These are phyloP conservation scores for Tuber magnatum DNA, from an alignment of 495 filamentous ascomycete genomes.

Conservation along the genomic window DNA sequence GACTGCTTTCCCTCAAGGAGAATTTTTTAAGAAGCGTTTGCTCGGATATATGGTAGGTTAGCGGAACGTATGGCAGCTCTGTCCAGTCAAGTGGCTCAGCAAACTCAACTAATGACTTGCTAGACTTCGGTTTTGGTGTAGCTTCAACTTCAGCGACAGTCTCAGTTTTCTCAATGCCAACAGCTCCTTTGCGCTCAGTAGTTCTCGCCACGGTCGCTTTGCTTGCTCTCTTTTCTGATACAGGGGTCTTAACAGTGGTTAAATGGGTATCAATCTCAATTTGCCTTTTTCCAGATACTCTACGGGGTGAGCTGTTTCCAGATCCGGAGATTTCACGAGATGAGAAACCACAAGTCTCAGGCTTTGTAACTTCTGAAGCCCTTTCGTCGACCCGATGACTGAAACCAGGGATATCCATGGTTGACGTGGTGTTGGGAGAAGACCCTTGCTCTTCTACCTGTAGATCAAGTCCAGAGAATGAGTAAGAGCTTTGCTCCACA, in stretches of 20 bases:
- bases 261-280: not conserved
- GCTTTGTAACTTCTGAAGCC: not conserved
- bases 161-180: not conserved
- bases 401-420: not conserved
- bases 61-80: not conserved
- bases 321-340: not conserved
- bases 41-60: not conserved
- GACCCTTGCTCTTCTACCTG: not conserved
- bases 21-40: not conserved
- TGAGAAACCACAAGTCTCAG: not conserved
- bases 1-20: not conserved
- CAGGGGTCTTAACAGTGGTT: not conserved
- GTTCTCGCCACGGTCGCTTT: not conserved
- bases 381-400: not conserved
- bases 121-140: not conserved
- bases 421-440: not conserved
- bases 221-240: not conserved
- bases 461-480: not conserved
- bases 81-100: not conserved
- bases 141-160: not conserved
- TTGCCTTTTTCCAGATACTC: not conserved
- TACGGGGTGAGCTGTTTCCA: not conserved
- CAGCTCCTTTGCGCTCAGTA: not conserved
- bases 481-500: slow-evolving; percentile 1
- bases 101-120: not conserved